These are phyloP conservation scores for Neurospora intermedia DNA, from an alignment of 495 filamentous ascomycete species.

Conservation along the genomic window DNA sequence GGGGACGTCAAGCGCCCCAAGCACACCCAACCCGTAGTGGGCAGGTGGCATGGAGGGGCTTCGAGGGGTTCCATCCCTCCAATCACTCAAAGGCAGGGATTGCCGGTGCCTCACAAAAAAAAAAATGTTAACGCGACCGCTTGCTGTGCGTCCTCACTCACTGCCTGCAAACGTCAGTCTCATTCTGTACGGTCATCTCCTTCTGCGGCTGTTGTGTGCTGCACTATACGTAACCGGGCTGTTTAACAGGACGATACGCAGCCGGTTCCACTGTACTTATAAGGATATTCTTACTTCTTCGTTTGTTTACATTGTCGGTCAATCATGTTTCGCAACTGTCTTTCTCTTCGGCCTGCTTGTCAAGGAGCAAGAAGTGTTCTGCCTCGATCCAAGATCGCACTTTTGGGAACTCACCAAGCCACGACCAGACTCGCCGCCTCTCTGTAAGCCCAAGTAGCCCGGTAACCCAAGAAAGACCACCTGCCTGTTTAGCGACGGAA, in stretches of 20 bases:
- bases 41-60: conserved; percentile 1
- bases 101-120: neutral
- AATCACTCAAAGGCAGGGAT: neutral
- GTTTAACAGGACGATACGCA: neutral
- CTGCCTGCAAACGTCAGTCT: neutral
- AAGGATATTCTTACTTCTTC: conserved; percentile 2
- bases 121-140: neutral
- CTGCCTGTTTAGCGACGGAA: neutral
- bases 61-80: neutral
- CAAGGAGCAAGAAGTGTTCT: conserved; percentile 15
- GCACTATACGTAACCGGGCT: conserved; percentile 11
- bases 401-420: neutral
- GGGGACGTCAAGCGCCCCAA: neutral
- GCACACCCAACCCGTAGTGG: neutral
- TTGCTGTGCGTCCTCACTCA: neutral
- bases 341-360: conserved; percentile 11
- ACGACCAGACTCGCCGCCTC: neutral
- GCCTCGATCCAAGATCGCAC: conserved; percentile 1
- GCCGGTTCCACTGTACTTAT: neutral
- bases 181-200: neutral
- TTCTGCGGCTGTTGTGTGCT: conserved; percentile 1
- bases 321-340: conserved; percentile 19
- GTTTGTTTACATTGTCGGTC: conserved; percentile 1
- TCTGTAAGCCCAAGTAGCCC: neutral
- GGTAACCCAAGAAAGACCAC: neutral